Percentiles rank a stretch among this genome's conserved stretches.
phyloP scores from a whole-genome alignment of 2,329 filamentous ascomycete species.

The Phialophora tarda region DNA sequence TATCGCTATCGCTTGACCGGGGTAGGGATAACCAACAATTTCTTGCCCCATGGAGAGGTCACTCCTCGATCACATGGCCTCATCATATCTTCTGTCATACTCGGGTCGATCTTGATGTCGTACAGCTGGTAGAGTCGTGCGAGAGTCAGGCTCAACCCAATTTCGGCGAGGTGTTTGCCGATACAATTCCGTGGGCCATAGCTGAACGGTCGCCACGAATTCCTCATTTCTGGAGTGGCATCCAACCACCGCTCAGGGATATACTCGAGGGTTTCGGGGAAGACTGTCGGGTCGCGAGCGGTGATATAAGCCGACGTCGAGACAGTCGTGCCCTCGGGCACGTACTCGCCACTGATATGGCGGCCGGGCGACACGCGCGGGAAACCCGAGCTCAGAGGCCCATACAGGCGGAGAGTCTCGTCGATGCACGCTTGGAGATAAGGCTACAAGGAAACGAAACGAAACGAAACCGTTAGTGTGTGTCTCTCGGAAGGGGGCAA shows the following conservation, averaged over 20 bases:
- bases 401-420: conserved; percentile 24
- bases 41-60: not conserved
- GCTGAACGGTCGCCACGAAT: conserved; percentile 53
- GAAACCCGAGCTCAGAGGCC: conserved; percentile 21
- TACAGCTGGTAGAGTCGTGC: conserved; percentile 33
- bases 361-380: conserved; percentile 25
- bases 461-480: too few relatives aligned
- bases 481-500: not conserved
- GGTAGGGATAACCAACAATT: not conserved
- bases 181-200: conserved; percentile 52
- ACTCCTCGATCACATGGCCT: conserved; percentile 26
- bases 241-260: conserved; percentile 57
- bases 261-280: conserved; percentile 47
- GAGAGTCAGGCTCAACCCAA: conserved; percentile 50
- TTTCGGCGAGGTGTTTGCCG: conserved; percentile 51
- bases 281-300: conserved; percentile 51
- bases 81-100: conserved; percentile 25
- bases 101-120: conserved; percentile 21
- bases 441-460: too few relatives aligned
- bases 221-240: conserved; percentile 45
- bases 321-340: conserved; percentile 44
- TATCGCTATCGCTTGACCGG: not conserved
- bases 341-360: conserved; percentile 50
- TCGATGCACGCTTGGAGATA: conserved; percentile 9
- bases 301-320: conserved; percentile 49